Evolutionary conservation across 148 eudicot genomes (phyloP).

Genomic region (Camellia granthamiana): DNA sequence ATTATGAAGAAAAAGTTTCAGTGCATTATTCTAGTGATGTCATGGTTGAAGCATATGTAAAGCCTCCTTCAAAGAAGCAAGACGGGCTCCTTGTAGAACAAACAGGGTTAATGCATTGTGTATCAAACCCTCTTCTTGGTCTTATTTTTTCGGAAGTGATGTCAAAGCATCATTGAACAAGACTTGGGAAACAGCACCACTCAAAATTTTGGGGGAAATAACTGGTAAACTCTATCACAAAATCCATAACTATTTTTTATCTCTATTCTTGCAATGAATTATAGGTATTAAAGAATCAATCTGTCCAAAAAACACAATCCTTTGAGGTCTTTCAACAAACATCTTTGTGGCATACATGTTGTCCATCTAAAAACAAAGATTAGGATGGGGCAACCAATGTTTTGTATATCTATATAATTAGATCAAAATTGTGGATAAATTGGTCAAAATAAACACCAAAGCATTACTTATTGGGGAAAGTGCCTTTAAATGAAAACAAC

Average conservation of each 20-base stretch:
- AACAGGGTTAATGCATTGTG: neutral
- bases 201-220: neutral
- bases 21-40: neutral
- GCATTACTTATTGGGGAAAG: neutral
- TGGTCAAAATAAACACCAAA: neutral
- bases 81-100: neutral
- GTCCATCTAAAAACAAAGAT: neutral
- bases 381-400: neutral
- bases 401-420: neutral
- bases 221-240: neutral
- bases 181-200: neutral
- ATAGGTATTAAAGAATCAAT: neutral
- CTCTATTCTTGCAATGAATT: neutral
- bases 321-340: slow-evolving; percentile 14
- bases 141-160: neutral
- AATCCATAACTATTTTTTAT: neutral
- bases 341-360: neutral
- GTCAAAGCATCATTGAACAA: neutral
- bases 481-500: too few species aligned
- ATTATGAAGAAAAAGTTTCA: too few species aligned
- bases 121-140: too few species aligned
- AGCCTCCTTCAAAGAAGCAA: neutral
- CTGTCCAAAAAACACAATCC: neutral
- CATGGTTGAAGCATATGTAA: neutral
- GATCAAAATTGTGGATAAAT: neutral